These are phyloP conservation scores for Botrytis cinerea DNA, from an alignment of 2,329 filamentous ascomycete species.

Conservation along the genomic window DNA sequence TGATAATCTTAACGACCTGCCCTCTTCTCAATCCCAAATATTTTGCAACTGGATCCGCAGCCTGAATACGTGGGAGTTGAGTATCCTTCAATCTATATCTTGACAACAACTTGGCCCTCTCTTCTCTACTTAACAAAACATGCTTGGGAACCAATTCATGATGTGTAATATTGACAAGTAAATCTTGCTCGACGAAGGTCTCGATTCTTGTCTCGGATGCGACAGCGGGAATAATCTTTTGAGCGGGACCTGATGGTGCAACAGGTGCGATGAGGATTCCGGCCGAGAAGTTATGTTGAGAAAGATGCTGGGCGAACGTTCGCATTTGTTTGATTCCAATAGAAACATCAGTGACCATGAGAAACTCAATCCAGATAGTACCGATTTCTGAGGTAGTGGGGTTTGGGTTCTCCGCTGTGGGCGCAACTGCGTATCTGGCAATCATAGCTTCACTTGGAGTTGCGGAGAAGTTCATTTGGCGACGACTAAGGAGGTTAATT, in stretches of 20 bases:
- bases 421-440: conserved; percentile 74
- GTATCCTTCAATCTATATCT: conserved; percentile 96
- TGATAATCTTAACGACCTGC: conserved; percentile 97
- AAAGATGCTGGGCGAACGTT: conserved; percentile 80
- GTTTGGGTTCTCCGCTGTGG: conserved; percentile 68
- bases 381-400: conserved; percentile 73
- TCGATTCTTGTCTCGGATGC: conserved; percentile 80
- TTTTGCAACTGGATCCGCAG: conserved; percentile 87
- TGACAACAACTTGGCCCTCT: conserved; percentile 83
- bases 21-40: conserved; percentile 89
- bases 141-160: conserved; percentile 96
- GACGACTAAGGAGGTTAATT: conserved; percentile 58
- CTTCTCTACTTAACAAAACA: conserved; percentile 83
- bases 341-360: conserved; percentile 60
- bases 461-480: conserved; percentile 83
- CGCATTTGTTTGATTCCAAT: conserved; percentile 94
- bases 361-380: conserved; percentile 92
- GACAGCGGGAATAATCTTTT: conserved; percentile 80
- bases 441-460: conserved; percentile 83
- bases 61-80: conserved; percentile 88
- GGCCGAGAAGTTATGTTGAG: conserved; percentile 78
- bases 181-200: conserved; percentile 92
- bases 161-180: conserved; percentile 96
- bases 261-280: conserved; percentile 88
- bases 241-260: conserved; percentile 79